Conservation (phyloP, 192 early-diverging fungal genomes). For the Funneliformis mosseae region DNA sequence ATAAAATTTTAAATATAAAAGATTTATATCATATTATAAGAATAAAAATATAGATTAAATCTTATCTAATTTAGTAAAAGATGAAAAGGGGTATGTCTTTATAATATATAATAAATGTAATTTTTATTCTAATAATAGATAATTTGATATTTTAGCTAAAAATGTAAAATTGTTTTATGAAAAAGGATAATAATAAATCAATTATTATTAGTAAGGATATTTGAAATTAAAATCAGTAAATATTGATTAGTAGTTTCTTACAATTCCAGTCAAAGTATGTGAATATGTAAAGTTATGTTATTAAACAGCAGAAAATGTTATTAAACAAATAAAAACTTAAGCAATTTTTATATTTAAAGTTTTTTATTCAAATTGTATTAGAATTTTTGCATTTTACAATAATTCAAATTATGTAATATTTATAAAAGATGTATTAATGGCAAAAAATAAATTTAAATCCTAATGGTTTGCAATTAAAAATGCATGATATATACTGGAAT, state of each 20-base stretch:
- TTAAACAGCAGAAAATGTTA: constrained; percentile 10
- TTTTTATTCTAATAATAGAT: no score
- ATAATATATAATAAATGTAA: no score
- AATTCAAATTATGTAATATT: no score
- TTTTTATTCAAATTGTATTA: constrained; percentile 22
- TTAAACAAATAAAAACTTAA: constrained; percentile 23
- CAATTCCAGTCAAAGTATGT: background rate
- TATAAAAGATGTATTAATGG: constrained; percentile 11
- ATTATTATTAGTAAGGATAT: background rate
- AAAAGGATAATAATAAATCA: no score
- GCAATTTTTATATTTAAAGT: constrained; percentile 27
- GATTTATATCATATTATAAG: constrained; percentile 10
- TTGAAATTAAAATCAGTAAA: background rate
- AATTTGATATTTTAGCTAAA: background rate
- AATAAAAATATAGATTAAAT: constrained; percentile 4
- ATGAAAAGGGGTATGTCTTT: constrained; percentile 15
- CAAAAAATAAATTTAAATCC: constrained; percentile 8
- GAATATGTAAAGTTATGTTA: constrained; percentile 13
- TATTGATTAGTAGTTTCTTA: background rate
- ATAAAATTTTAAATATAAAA: constrained; percentile 6
- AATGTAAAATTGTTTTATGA: background rate
- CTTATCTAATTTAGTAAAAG: background rate
- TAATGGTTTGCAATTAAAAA: background rate
- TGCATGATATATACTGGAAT: no score
- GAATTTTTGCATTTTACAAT: constrained; percentile 19